phyloP scores from a whole-genome alignment of 345 rosid genomes.

The Boechera retrofracta region DNA sequence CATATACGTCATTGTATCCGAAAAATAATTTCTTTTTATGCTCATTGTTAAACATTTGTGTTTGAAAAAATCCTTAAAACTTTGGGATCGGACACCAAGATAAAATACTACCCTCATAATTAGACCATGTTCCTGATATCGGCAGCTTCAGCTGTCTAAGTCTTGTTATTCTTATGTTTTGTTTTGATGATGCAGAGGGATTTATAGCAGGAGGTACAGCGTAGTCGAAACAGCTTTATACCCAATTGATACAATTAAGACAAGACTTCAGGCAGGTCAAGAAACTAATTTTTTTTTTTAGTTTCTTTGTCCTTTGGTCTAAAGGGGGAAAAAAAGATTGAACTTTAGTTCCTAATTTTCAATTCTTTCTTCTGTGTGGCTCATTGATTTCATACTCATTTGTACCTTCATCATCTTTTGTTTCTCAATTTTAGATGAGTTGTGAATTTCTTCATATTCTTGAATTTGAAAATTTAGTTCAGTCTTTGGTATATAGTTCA shows the following conservation, averaged over 20 bases:
- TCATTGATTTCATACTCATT: too few species aligned
- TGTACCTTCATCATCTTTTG: too few species aligned
- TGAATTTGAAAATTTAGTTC: too few species aligned
- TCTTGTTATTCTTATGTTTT: background rate
- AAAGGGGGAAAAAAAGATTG: background rate
- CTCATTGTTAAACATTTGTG: too few species aligned
- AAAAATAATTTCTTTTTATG: background rate
- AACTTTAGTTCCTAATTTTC: constrained; percentile 8
- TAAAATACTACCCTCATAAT: too few species aligned
- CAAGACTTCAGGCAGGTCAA: constrained; percentile 87
- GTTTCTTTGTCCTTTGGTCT: constrained; percentile 10
- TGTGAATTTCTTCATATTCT: too few species aligned
- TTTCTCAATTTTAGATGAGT: constrained; percentile 38
- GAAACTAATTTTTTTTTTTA: background rate
- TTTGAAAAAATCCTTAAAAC: too few species aligned
- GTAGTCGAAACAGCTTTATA: constrained; percentile 94
- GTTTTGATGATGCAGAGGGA: constrained; percentile 65
- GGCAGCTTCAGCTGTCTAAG: background rate
- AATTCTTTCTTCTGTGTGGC: too few species aligned
- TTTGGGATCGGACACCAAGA: too few species aligned
- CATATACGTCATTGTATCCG: background rate
- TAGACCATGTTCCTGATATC: too few species aligned
- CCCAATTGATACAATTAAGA: constrained; percentile 94
- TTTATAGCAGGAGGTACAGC: constrained; percentile 93
- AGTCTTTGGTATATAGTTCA: too few species aligned